These are phyloP conservation scores for Exophiala oligosperma DNA, from an alignment of 2,329 filamentous ascomycete species.

Conservation along the genomic window DNA sequence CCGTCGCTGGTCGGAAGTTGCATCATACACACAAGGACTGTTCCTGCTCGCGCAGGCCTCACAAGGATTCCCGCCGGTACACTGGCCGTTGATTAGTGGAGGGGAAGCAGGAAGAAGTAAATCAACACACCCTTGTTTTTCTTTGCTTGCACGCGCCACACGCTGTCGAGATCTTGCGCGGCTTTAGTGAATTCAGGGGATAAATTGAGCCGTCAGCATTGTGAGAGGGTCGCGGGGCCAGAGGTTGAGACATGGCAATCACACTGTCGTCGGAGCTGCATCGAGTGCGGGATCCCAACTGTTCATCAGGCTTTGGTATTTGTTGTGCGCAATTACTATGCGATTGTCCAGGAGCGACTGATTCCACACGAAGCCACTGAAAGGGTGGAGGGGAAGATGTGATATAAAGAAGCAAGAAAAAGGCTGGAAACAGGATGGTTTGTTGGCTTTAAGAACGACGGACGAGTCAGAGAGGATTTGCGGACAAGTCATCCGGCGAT, in stretches of 20 bases:
- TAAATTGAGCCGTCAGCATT: background rate
- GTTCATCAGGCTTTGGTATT: background rate
- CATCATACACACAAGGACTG: constrained; percentile 28
- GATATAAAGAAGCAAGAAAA: background rate
- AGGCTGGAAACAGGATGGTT: background rate
- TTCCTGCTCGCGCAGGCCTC: constrained; percentile 26
- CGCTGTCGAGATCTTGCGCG: constrained; percentile 30
- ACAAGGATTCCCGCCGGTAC: constrained; percentile 27
- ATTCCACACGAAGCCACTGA: background rate
- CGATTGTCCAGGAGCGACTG: background rate
- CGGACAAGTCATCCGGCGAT: constrained; percentile 3
- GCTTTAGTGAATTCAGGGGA: constrained; percentile 11
- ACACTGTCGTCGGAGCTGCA: background rate
- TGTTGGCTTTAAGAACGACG: background rate
- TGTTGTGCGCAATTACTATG: background rate
- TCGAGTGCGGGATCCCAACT: background rate
- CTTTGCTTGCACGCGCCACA: constrained; percentile 30
- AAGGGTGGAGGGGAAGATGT: background rate
- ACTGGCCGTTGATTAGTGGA: constrained; percentile 15
- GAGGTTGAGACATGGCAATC: constrained; percentile 26
- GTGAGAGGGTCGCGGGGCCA: constrained; percentile 22
- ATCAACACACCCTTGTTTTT: constrained; percentile 25
- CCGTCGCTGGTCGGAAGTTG: constrained; percentile 27
- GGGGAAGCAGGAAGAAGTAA: background rate
- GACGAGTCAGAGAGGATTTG: background rate